Percentiles rank a stretch among this genome's conserved stretches.
phyloP scores from a whole-genome alignment of 2,329 filamentous ascomycete genomes.

The Fonsecaea pedrosoi region DNA sequence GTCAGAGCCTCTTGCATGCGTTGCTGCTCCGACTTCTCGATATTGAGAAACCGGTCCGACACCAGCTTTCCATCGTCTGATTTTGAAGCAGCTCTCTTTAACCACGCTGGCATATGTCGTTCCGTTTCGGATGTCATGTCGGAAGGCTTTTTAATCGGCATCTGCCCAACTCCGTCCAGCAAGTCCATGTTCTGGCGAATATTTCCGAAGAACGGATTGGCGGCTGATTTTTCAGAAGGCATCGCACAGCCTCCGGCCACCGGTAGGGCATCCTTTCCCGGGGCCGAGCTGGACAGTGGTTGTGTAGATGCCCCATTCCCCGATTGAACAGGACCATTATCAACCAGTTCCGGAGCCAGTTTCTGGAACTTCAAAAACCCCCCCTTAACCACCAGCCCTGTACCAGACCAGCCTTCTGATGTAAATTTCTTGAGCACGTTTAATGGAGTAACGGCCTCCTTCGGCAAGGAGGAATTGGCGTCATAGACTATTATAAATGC shows the following conservation, averaged over 20 bases:
- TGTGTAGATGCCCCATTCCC: constrained; percentile 51
- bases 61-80: constrained; percentile 78
- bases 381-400: constrained; percentile 76
- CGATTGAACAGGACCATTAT: constrained; percentile 52
- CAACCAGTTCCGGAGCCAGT: constrained; percentile 70
- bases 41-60: constrained; percentile 79
- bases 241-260: constrained; percentile 90
- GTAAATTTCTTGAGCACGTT: constrained; percentile 95
- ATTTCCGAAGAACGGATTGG: constrained; percentile 92
- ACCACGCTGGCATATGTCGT: constrained; percentile 74
- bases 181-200: constrained; percentile 97
- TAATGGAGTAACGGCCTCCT: constrained; percentile 78
- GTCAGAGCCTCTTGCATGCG: constrained; percentile 87
- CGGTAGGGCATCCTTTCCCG: constrained; percentile 67
- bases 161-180: constrained; percentile 88
- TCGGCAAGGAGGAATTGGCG: constrained; percentile 73
- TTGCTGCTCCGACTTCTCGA: constrained; percentile 84
- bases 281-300: constrained; percentile 59
- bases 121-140: constrained; percentile 56
- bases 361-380: constrained; percentile 78
- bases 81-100: constrained; percentile 70
- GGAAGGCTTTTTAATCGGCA: constrained; percentile 65
- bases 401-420: constrained; percentile 78
- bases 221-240: constrained; percentile 69
- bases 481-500: constrained; percentile 89